A percentile compares a stretch with the other conserved stretches of the same genome.
phyloP scores from a whole-genome alignment of 108 stramenopile species.

The Cyclotella atomus region DNA sequence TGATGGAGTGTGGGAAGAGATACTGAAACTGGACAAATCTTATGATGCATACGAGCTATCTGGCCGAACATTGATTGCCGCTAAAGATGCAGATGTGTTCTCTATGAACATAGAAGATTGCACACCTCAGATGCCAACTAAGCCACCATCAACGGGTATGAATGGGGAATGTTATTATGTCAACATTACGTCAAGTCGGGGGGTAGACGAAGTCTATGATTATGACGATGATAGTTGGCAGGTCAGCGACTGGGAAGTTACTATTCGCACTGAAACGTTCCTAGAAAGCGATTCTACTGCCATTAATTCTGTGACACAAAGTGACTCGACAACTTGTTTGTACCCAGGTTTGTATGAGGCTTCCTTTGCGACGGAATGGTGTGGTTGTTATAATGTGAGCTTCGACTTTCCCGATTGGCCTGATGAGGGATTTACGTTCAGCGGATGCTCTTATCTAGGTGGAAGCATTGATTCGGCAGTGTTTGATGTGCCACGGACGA shows the following conservation, averaged over 20 bases:
- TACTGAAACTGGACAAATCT: constrained; percentile 1
- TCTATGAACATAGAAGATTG: constrained; percentile 14
- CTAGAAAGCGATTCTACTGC: constrained; percentile 6
- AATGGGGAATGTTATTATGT: constrained; percentile 6
- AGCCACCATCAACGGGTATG: background rate
- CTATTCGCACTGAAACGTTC: constrained; percentile 3
- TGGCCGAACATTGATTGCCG: constrained; percentile 13
- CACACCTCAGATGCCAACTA: constrained; percentile 10
- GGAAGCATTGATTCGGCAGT: background rate
- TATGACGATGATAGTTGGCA: constrained; percentile 4
- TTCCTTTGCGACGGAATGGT: background rate
- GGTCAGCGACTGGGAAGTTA: background rate
- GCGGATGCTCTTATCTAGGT: constrained; percentile 1
- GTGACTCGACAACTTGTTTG: constrained; percentile 8
- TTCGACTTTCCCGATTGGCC: background rate
- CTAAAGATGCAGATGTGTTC: constrained; percentile 8
- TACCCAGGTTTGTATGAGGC: constrained; percentile 2
- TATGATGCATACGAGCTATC: constrained; percentile 20
- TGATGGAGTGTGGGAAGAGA: constrained; percentile 10
- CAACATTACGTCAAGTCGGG: background rate
- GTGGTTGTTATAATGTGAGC: background rate
- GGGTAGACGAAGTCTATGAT: background rate
- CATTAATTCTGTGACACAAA: constrained; percentile 3
- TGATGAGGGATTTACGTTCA: constrained; percentile 5
- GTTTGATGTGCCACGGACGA: constrained; percentile 10